Base-by-base conservation (phyloP, 2,329 filamentous ascomycete genomes). In the Gliomastix tumulicola region DNA sequence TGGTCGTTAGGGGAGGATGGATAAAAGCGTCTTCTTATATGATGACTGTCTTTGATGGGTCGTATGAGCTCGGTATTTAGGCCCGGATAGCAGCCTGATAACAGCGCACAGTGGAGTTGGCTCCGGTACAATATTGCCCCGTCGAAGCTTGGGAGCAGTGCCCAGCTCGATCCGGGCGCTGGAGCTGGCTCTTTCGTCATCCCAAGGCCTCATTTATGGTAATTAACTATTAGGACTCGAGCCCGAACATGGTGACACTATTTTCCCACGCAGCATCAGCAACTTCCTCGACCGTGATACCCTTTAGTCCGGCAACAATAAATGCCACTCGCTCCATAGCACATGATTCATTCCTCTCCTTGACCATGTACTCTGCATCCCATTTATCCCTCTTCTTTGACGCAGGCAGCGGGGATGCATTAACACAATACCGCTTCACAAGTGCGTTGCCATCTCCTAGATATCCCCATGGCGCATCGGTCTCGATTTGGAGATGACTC, bases 381-480 rank as follows among this genome's bases (percentile, higher is more conserved):
- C 67, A 74, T 44, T 68, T 71, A 31, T 71, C 66, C 42, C 58
- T 65, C 52, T 74, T 73, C 55, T 67, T 68, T 8, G 56, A 60
- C 13, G 49, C 43, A 5, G 64, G 62, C 32, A 67, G 38, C 6
- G 56, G 46, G 7, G 49, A 49, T 10, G 60, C 62, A 30, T 62
- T 55, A 12, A 34, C 42, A n/a, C 69, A 45, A 38, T 66, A 73
- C 11, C 48, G 50, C 43, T 60, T 69, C 13, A 59, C 57, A 3
- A 28, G 10, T 7, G n/a, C 25, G 25, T 16, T 28, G 25, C 11
- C 17, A 16, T 6, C 3, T 28, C 17, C 17, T 28, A 28, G n/a
- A 13, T 28, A 13, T 7, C 25, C 25, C 25, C 25, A 28, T n/a
- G 25, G 25, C 25, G 25, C 25, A 28, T 28, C 25, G 11, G 25